Conservation (phyloP, 2,329 filamentous ascomycete genomes). For the Trichoderma brevicompactum region DNA sequence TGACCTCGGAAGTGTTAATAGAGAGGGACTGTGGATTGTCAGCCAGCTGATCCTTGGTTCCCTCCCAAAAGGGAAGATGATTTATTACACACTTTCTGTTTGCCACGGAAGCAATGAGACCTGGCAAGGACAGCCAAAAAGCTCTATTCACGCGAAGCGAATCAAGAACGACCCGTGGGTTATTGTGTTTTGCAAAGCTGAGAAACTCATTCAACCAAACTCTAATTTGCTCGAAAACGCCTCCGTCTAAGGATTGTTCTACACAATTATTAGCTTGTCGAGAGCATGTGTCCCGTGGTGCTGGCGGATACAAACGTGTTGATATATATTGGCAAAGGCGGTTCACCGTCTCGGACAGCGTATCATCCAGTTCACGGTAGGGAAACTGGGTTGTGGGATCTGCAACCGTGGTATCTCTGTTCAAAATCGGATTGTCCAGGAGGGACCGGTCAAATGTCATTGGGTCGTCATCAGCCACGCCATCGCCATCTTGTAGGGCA, state of each 20-base stretch:
- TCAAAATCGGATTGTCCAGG: conserved; percentile 36
- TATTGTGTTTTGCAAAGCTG: conserved; percentile 43
- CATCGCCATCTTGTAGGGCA: conserved; percentile 45
- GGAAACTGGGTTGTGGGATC: conserved; percentile 56
- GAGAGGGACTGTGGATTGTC: conserved; percentile 35
- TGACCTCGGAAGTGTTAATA: conserved; percentile 34
- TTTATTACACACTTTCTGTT: conserved; percentile 48
- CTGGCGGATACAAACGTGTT: conserved; percentile 35
- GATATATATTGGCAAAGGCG: conserved; percentile 46
- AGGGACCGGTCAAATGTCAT: conserved; percentile 43
- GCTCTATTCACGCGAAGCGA: conserved; percentile 50
- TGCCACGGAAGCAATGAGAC: conserved; percentile 47
- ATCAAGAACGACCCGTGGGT: conserved; percentile 45
- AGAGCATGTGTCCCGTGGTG: background rate
- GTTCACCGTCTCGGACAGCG: conserved; percentile 40
- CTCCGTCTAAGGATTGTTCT: conserved; percentile 51
- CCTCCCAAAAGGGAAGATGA: background rate
- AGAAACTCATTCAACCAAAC: conserved; percentile 58
- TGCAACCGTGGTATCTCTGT: conserved; percentile 32
- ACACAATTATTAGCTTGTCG: conserved; percentile 35
- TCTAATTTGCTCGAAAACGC: conserved; percentile 50
- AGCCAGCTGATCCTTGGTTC: background rate
- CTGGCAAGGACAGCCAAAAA: conserved; percentile 60
- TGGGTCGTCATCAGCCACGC: conserved; percentile 35
- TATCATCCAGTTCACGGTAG: conserved; percentile 44